A percentile compares a stretch with the other conserved stretches of the same genome.
These are phyloP conservation scores for Sequoiadendron giganteum DNA, from an alignment of 75 land plant genomes.

Conservation along the genomic window DNA sequence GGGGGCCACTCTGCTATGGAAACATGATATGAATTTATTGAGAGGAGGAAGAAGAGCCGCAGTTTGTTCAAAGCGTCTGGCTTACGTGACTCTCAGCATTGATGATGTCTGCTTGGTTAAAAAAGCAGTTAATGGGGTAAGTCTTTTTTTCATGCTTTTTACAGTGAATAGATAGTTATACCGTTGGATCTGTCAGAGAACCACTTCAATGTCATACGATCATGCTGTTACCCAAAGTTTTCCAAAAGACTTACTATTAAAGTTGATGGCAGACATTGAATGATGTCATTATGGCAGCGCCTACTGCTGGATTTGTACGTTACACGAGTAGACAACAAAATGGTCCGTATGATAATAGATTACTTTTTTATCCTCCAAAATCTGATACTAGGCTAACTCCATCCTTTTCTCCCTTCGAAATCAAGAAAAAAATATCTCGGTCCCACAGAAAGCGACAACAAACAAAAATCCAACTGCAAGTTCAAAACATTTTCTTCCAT, in stretches of 20 bases:
- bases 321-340: constrained; percentile 31
- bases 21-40: neutral
- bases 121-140: neutral
- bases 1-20: neutral
- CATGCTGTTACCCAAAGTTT: too few species aligned
- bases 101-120: neutral
- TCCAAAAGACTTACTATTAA: too few species aligned
- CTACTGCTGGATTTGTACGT: constrained; percentile 56
- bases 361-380: neutral
- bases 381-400: neutral
- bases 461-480: neutral
- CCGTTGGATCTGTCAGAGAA: neutral
- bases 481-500: neutral
- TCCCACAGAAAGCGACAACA: neutral
- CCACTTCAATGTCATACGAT: too few species aligned
- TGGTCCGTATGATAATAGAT: neutral
- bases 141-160: neutral
- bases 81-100: neutral
- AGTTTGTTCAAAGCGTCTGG: neutral
- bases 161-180: neutral
- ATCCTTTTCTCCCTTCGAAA: neutral
- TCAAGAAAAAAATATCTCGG: neutral
- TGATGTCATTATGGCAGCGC: constrained; percentile 73
- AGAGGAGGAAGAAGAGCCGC: neutral
- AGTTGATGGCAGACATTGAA: constrained; percentile 59